These are phyloP conservation scores for Protomyces lactucae-debilis DNA, from an alignment of 1,139 yeast genomes.

Conservation along the genomic window DNA sequence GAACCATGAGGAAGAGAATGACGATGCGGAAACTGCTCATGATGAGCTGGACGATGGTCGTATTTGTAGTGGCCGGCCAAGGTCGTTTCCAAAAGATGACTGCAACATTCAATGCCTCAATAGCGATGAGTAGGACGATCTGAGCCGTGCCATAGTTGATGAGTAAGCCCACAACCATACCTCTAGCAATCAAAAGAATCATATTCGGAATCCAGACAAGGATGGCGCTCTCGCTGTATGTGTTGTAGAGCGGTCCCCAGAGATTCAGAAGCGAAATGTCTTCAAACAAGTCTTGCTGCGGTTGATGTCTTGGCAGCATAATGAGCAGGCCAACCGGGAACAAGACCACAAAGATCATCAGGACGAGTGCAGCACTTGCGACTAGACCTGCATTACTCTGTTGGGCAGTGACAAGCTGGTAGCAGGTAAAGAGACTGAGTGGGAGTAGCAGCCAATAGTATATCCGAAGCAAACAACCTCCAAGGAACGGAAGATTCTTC, in stretches of 20 bases:
- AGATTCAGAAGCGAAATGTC: conserved; percentile 36
- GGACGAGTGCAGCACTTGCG: conserved; percentile 37
- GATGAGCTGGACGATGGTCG: conserved; percentile 36
- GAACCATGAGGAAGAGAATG: conserved; percentile 36
- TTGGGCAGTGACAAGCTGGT: conserved; percentile 37
- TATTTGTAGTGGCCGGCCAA: conserved; percentile 37
- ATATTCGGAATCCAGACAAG: conserved; percentile 31
- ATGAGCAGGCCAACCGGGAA: conserved; percentile 33
- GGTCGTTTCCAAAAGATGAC: conserved; percentile 36
- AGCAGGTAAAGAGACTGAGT: conserved; percentile 37
- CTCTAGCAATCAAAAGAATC: conserved; percentile 36
- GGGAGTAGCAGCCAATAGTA: conserved; percentile 37
- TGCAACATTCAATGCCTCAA: conserved; percentile 36
- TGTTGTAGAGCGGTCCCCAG: conserved; percentile 39
- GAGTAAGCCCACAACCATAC: conserved; percentile 39
- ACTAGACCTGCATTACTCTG: conserved; percentile 35
- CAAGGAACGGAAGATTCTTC: conserved; percentile 22
- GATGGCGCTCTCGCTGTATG: conserved; percentile 34
- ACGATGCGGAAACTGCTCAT: conserved; percentile 35
- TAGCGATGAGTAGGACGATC: conserved; percentile 37
- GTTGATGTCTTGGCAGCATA: conserved; percentile 32
- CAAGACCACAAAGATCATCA: conserved; percentile 36
- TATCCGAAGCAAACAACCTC: conserved; percentile 9
- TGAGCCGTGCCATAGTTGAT: conserved; percentile 42
- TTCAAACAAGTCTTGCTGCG: conserved; percentile 35